Evolutionary conservation across 2,329 filamentous ascomycete species (phyloP).

Genomic region (Metarhizium robertsii): DNA sequence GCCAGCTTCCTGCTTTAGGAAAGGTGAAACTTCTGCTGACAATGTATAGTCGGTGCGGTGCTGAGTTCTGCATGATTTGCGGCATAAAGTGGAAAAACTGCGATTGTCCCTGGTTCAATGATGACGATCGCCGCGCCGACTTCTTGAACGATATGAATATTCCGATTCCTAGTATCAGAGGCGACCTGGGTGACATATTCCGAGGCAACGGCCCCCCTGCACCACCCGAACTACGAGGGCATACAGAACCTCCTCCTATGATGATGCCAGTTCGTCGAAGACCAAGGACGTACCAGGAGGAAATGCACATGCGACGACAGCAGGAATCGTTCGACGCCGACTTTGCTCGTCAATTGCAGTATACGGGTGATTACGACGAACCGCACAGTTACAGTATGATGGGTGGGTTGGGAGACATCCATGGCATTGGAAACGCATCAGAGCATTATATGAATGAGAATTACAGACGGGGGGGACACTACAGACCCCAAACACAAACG

Average conservation of each 20-base stretch:
- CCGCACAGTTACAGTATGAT: slow-evolving; percentile 25
- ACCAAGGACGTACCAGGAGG: slow-evolving; percentile 34
- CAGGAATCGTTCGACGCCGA: slow-evolving; percentile 39
- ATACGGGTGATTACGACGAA: slow-evolving; percentile 28
- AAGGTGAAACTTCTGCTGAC: not conserved
- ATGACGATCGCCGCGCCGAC: slow-evolving; percentile 45
- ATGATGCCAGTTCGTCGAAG: slow-evolving; percentile 15
- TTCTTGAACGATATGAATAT: slow-evolving; percentile 43
- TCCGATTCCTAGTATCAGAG: slow-evolving; percentile 25
- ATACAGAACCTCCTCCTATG: slow-evolving; percentile 4
- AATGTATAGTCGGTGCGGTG: slow-evolving; percentile 55
- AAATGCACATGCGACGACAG: slow-evolving; percentile 32
- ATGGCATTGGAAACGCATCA: slow-evolving; percentile 40
- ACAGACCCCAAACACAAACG: not conserved
- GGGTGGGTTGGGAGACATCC: slow-evolving; percentile 24
- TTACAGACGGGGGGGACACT: slow-evolving; percentile 26
- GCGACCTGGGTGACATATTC: slow-evolving; percentile 12
- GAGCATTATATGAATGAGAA: slow-evolving; percentile 54
- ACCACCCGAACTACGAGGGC: slow-evolving; percentile 19
- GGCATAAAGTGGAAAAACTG: slow-evolving; percentile 75
- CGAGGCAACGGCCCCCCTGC: slow-evolving; percentile 16
- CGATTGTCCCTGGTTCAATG: slow-evolving; percentile 72
- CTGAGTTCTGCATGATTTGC: slow-evolving; percentile 83
- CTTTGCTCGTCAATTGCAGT: slow-evolving; percentile 14
- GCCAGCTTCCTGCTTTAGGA: not conserved